These are phyloP conservation scores for Globisporangium cystogenes DNA, from an alignment of 352 stramenopile genomes.

Conservation along the genomic window DNA sequence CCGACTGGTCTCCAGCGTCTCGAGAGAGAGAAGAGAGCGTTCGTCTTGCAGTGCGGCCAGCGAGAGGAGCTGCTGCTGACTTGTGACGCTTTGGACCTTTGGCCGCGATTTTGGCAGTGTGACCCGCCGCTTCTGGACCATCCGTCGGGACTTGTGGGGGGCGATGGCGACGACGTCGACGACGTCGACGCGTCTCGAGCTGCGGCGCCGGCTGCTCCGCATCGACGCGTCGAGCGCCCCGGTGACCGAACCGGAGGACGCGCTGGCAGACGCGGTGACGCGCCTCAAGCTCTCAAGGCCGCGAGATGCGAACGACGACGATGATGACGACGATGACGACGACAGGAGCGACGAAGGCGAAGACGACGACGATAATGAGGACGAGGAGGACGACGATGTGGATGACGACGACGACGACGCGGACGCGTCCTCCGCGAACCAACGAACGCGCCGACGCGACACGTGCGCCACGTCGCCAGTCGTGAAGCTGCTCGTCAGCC, in stretches of 20 bases:
- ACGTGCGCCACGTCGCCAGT: slow-evolving; percentile 30
- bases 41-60: too few relatives aligned
- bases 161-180: too few relatives aligned
- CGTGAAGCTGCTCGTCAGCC: slow-evolving; percentile 55
- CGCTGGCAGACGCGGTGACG: not conserved
- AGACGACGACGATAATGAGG: slow-evolving; percentile 40
- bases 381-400: slow-evolving; percentile 35
- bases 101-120: too few relatives aligned
- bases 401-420: slow-evolving; percentile 26
- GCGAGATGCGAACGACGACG: not conserved
- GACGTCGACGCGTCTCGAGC: slow-evolving; percentile 35
- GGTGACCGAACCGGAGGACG: not conserved
- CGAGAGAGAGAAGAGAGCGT: too few relatives aligned
- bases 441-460: slow-evolving; percentile 10
- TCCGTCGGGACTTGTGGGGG: too few relatives aligned
- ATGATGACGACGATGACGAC: slow-evolving; percentile 20
- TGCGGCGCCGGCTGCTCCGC: slow-evolving; percentile 33
- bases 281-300: not conserved
- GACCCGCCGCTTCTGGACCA: too few relatives aligned
- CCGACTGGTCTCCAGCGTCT: too few relatives aligned
- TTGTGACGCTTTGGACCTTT: too few relatives aligned
- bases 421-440: not conserved
- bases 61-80: too few relatives aligned
- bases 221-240: slow-evolving; percentile 18
- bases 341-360: slow-evolving; percentile 16